Evolutionary conservation across 192 early-diverging fungal species (phyloP).

Genomic region (Coemansia sp.): DNA sequence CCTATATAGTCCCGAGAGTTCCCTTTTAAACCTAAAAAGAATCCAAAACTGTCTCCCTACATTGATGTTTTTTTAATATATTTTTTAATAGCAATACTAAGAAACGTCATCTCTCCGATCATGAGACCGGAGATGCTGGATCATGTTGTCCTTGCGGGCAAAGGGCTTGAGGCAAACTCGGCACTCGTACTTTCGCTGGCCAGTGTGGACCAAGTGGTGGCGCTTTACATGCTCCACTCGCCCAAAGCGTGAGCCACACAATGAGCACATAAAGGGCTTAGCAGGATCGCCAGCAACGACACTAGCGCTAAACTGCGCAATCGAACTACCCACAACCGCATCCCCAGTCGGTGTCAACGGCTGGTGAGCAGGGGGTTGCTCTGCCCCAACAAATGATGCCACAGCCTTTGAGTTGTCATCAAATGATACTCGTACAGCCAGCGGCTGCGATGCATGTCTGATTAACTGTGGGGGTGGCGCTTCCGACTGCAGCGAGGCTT

Average conservation of each 20-base stretch:
- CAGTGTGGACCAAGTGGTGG: conserved; percentile 57
- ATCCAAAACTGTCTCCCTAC: no score
- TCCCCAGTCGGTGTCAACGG: conserved; percentile 1
- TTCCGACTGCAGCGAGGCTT: conserved; percentile 22
- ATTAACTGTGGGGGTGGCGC: background rate
- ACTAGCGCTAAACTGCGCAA: conserved; percentile 10
- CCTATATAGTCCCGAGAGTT: background rate
- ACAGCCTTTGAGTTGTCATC: background rate
- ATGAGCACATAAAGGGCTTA: conserved; percentile 52
- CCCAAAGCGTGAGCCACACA: conserved; percentile 63
- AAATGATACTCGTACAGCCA: background rate
- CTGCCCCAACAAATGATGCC: background rate
- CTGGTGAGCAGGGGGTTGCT: background rate
- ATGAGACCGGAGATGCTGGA: conserved; percentile 76
- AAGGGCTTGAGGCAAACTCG: conserved; percentile 66
- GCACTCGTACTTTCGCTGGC: conserved; percentile 72
- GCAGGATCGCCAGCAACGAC: conserved; percentile 27
- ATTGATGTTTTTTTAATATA: no score
- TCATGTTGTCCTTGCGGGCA: conserved; percentile 79
- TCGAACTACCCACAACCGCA: no score
- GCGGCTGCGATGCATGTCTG: background rate
- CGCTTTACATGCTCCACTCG: conserved; percentile 57
- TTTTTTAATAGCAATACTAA: background rate
- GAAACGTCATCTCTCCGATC: conserved; percentile 31
- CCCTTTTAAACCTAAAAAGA: background rate